Base-by-base conservation (phyloP, 805 yeast genomes). In the Pichia eremophila region DNA sequence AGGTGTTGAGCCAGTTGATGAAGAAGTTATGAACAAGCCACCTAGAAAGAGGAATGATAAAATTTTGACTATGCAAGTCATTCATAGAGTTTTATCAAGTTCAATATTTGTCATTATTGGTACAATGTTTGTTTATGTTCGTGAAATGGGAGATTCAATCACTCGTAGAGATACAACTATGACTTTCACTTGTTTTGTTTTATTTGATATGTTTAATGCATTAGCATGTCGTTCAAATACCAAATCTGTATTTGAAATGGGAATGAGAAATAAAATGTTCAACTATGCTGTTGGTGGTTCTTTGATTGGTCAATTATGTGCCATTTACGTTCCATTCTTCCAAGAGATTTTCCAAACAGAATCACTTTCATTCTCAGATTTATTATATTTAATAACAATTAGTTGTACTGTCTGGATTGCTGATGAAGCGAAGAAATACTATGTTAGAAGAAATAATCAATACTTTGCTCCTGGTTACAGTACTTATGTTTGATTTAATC, bases 1-100 rank as follows among this genome's bases (percentile, higher is more conserved):
- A 40, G 99, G 99, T 50, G 98, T 93, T 32, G 99, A 91, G 67
- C 95, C 96, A 1, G 98, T 91, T 14, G 98, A 91, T 61, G 89
- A 85, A 52, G 95, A 85, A 63, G 96, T 91, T 37, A 90, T 91
- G 97, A 79, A 77, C 53, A 85, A 84, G 62, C 97, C 98, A n/a
- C 99, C 99, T 46, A 81, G 99, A 67, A 75, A 80, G 45, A 81
- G 97, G 62, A 73, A 78, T 48, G 98, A 91, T 52, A 82, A 82
- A 59, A 93, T 93, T 48, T 69, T 93, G 55, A 88, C 97, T 2
- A 60, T 63, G 14, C 70, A 71, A 10, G 82, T 91, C 28, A 68
- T 90, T 49, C 78, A 72, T 56, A 75, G 96, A 57, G 83, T 91
- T 12, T 60, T 85, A 32, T 81, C 82, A 63, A 79, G 95, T 18